A percentile compares a stretch with the other conserved stretches of the same genome.
Evolutionary conservation across 2,329 filamentous ascomycete genomes (phyloP).

Genomic region (Alternaria triticimaculans): DNA sequence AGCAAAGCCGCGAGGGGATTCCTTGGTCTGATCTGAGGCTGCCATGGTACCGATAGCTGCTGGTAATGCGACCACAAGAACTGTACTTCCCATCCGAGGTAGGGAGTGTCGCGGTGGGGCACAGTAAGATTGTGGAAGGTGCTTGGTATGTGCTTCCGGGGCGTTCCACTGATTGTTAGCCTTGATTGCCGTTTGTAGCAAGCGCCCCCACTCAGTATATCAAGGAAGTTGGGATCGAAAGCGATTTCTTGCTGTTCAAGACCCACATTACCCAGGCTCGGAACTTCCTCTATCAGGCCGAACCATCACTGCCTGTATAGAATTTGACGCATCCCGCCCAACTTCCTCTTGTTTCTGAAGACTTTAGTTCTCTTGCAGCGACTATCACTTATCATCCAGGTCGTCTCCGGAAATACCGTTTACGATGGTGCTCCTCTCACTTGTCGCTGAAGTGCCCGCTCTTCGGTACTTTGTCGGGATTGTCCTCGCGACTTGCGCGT

Average conservation of each 20-base stretch:
- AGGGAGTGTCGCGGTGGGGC: background rate
- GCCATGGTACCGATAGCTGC: background rate
- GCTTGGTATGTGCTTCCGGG: background rate
- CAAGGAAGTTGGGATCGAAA: background rate
- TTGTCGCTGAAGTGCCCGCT: background rate
- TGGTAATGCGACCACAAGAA: background rate
- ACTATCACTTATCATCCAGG: background rate
- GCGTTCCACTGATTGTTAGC: background rate
- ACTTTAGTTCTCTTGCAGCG: background rate
- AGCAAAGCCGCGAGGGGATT: background rate
- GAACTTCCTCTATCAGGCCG: background rate
- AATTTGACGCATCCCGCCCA: background rate
- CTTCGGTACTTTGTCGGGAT: background rate
- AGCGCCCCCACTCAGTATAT: background rate
- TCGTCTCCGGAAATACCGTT: background rate
- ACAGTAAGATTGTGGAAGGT: background rate
- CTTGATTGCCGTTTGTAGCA: background rate
- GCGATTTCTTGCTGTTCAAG: background rate
- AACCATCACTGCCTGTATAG: background rate
- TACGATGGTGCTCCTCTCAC: background rate
- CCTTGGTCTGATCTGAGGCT: background rate
- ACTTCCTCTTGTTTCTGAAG: background rate
- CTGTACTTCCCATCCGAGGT: background rate
- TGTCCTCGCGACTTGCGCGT: background rate
- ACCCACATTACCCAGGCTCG: background rate